Evolutionary conservation across 345 rosid species (phyloP).

Genomic region (Geranium brycei): DNA sequence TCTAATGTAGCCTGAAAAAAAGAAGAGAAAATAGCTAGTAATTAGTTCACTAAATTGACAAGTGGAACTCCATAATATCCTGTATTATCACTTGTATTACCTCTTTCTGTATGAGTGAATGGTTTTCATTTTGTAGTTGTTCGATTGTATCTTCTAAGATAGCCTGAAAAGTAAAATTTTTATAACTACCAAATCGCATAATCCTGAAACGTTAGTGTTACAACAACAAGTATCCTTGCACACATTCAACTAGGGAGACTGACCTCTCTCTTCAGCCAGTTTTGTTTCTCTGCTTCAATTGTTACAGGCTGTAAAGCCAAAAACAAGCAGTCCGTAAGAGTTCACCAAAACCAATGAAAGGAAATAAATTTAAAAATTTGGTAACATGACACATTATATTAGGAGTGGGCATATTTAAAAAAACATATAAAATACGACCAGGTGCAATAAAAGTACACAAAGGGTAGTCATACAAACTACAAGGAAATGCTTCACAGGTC

Average conservation of each 20-base stretch:
- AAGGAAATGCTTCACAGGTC: neutral
- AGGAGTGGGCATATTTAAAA: neutral
- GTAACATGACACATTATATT: neutral
- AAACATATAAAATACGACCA: neutral
- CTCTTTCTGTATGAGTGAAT: slow-evolving; percentile 33
- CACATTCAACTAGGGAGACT: neutral
- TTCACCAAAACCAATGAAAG: neutral
- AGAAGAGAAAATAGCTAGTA: neutral
- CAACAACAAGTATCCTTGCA: neutral
- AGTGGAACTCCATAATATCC: too few relatives aligned
- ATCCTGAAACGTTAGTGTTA: neutral
- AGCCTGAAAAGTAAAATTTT: slow-evolving; percentile 20
- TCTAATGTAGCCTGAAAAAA: slow-evolving; percentile 35
- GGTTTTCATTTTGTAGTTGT: slow-evolving; percentile 33
- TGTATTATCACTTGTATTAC: slow-evolving; percentile 9
- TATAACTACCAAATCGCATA: neutral
- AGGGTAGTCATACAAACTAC: neutral
- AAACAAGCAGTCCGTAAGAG: neutral
- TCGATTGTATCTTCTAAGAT: slow-evolving; percentile 33
- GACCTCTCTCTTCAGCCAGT: slow-evolving; percentile 30
- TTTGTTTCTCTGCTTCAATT: slow-evolving; percentile 29
- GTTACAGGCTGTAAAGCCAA: slow-evolving; percentile 20
- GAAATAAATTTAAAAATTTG: neutral
- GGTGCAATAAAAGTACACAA: too few relatives aligned
- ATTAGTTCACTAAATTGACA: too few relatives aligned